Conservation (phyloP, 208 protist genomes). For the Phytomonas francai region DNA sequence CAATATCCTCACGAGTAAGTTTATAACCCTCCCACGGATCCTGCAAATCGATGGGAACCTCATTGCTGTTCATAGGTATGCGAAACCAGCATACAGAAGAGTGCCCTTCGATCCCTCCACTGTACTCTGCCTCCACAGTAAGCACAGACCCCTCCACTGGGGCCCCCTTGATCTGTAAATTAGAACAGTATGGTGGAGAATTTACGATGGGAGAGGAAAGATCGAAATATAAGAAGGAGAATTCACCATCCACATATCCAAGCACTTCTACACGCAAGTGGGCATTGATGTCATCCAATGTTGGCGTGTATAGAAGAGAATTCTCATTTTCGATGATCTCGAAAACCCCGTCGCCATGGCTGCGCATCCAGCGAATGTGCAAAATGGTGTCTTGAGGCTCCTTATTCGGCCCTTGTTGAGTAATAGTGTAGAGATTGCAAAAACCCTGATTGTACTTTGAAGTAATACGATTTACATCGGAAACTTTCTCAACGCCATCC, state of each 20-base stretch:
- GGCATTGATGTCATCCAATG: constrained; percentile 64
- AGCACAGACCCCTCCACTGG: constrained; percentile 72
- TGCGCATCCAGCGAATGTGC: constrained; percentile 90
- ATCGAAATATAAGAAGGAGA: constrained; percentile 88
- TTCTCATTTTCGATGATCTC: constrained; percentile 87
- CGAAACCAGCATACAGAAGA: constrained; percentile 83
- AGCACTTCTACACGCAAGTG: constrained; percentile 87
- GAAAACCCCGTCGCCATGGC: constrained; percentile 56
- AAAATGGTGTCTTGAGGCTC: constrained; percentile 55
- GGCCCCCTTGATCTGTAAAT: constrained; percentile 75
- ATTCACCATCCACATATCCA: constrained; percentile 82
- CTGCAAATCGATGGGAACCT: constrained; percentile 49
- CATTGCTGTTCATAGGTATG: constrained; percentile 57
- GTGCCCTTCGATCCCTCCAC: constrained; percentile 81
- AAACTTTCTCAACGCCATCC: constrained; percentile 84
- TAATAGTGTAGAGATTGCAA: constrained; percentile 86
- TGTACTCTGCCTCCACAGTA: constrained; percentile 74
- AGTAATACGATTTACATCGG: constrained; percentile 66
- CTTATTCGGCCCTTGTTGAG: constrained; percentile 37
- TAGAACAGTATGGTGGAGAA: constrained; percentile 65
- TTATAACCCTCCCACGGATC: constrained; percentile 84
- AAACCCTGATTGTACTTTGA: constrained; percentile 85
- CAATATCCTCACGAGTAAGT: constrained; percentile 68
- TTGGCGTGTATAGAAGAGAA: constrained; percentile 68
- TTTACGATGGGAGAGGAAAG: constrained; percentile 79